Evolutionary conservation across 192 early-diverging fungal species (phyloP).

Genomic region (Entomortierella lignicola): DNA sequence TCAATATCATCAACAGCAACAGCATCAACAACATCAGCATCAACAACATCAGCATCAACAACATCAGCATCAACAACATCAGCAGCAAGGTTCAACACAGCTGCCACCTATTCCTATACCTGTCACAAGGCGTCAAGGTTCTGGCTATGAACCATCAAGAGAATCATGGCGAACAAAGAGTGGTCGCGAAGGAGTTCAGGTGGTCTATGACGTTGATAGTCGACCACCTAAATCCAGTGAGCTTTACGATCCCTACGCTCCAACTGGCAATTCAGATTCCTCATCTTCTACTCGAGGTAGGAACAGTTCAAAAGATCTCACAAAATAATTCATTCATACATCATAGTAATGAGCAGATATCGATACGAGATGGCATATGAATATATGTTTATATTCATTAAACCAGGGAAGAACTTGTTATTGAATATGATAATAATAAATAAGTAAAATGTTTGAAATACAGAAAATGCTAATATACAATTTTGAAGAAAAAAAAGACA

Average conservation of each 20-base stretch:
- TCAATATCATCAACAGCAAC: neutral
- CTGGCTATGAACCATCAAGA: neutral
- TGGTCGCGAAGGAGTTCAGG: neutral
- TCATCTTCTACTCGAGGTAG: neutral
- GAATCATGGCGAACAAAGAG: neutral
- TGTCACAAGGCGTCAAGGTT: neutral
- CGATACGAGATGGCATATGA: too few relatives aligned
- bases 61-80: neutral
- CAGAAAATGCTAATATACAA: too few relatives aligned
- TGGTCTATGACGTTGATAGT: constrained; percentile 39
- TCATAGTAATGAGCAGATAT: too few relatives aligned
- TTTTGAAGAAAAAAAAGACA: too few relatives aligned
- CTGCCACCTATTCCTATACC: neutral
- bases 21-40: neutral
- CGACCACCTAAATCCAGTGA: constrained; percentile 44
- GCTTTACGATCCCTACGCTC: constrained; percentile 35
- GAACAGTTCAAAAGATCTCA: too few relatives aligned
- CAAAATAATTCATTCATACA: too few relatives aligned
- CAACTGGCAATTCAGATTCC: neutral
- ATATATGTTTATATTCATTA: too few relatives aligned
- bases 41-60: constrained; percentile 3
- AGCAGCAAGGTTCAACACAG: neutral
- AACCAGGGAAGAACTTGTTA: too few relatives aligned
- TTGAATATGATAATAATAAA: too few relatives aligned
- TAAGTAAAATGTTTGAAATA: too few relatives aligned